Percentiles rank a stretch among this genome's conserved stretches.
These are phyloP conservation scores for Panicum miliaceum DNA, from an alignment of 176 grass and related monocot species.

Conservation along the genomic window DNA sequence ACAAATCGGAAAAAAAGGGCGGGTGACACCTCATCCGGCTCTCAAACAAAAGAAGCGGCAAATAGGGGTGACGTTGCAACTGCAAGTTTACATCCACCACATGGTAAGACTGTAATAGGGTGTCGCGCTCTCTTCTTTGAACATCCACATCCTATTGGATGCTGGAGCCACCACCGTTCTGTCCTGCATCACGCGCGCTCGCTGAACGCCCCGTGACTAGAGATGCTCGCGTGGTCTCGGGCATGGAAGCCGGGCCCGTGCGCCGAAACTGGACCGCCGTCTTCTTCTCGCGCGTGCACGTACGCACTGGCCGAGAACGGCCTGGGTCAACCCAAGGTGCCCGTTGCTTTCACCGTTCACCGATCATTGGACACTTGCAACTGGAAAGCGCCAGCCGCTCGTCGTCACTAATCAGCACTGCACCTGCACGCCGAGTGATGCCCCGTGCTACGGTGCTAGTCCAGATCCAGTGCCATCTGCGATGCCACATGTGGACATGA, in stretches of 20 bases:
- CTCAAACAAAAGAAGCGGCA: too few relatives aligned
- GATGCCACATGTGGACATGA: not conserved
- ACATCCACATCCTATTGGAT: not conserved
- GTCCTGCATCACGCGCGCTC: constrained; percentile 58
- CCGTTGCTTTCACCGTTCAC: not conserved
- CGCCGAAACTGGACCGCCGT: not conserved
- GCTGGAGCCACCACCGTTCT: constrained; percentile 33
- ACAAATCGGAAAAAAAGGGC: too few relatives aligned
- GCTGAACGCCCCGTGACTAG: constrained; percentile 14
- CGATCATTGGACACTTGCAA: not conserved
- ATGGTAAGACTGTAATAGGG: not conserved
- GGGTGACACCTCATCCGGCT: too few relatives aligned
- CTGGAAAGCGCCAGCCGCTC: not conserved
- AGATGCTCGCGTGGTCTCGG: not conserved
- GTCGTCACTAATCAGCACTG: not conserved
- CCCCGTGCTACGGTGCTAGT: not conserved
- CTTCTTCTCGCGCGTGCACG: not conserved
- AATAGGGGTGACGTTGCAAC: not conserved
- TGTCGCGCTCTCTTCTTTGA: not conserved
- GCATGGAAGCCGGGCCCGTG: constrained; percentile 9
- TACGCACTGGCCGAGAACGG: not conserved
- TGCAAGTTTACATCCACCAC: not conserved
- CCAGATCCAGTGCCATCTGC: not conserved
- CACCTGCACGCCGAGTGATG: too few relatives aligned
- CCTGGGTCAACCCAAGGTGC: not conserved